Evolutionary conservation across 164 flowering plant species (phyloP).

Genomic region (Platanus orientalis): DNA sequence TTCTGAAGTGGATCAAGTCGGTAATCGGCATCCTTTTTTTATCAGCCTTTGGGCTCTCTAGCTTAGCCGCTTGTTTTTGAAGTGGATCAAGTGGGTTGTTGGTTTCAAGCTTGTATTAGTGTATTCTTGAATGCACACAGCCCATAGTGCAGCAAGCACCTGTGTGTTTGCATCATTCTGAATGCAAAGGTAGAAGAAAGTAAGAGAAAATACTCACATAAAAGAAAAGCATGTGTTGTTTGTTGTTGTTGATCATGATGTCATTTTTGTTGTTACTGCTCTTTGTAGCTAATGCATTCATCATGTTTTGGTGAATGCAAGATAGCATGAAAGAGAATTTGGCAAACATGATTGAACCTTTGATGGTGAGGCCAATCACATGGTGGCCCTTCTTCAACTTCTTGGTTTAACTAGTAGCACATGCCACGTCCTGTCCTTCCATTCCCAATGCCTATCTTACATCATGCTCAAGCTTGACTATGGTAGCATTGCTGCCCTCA

Average conservation of each 20-base stretch:
- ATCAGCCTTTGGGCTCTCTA: too few relatives aligned
- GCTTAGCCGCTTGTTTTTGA: too few relatives aligned
- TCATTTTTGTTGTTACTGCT: neutral
- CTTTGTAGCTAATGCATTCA: constrained; percentile 6
- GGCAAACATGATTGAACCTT: constrained; percentile 67
- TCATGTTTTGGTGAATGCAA: constrained; percentile 39
- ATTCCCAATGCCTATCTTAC: constrained; percentile 77
- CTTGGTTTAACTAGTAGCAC: constrained; percentile 85
- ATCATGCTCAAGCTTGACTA: constrained; percentile 92
- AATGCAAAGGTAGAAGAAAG: too few relatives aligned
- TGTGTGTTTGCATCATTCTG: too few relatives aligned
- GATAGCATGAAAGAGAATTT: constrained; percentile 60
- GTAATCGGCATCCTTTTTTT: too few relatives aligned
- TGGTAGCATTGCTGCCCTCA: constrained; percentile 91
- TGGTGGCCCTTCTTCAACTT: constrained; percentile 95
- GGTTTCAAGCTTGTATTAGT: too few relatives aligned
- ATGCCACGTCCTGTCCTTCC: constrained; percentile 91
- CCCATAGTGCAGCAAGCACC: too few relatives aligned
- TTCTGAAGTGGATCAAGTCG: too few relatives aligned
- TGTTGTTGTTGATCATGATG: neutral
- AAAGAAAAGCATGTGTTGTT: too few relatives aligned
- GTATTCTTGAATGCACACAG: too few relatives aligned
- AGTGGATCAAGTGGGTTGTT: too few relatives aligned
- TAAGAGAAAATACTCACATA: too few relatives aligned
- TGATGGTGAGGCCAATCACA: constrained; percentile 68